Base-by-base conservation (phyloP, 2,329 filamentous ascomycete genomes). In the Claviceps capensis region DNA sequence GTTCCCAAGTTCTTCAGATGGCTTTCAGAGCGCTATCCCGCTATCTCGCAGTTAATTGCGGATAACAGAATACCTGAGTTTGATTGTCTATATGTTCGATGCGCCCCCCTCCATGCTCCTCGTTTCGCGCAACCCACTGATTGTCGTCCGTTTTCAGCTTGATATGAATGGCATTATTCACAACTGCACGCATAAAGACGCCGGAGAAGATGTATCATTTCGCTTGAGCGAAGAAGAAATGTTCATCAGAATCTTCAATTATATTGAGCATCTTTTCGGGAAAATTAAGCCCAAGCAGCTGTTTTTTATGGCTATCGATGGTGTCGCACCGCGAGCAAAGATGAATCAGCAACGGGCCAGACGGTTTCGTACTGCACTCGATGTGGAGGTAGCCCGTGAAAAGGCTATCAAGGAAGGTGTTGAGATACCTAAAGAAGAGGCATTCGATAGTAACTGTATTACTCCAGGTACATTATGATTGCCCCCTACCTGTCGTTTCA, bases 81-180 rank as follows among this genome's bases (percentile, higher is more conserved):
- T 71, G 93, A 98, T 70, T 93, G 88, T 70, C 82, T 98, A 56
- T 98, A 98, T 71, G 82, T 85, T 66, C 63, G 77, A 62, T 44
- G 52, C 41, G 54, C n/a, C 54, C 47, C 38, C 41, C 17, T 19
- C 1, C 45, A 23, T 9, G 9, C 22, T 19, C 17, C 8, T 40
- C 37, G 4, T 3, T 19, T 22, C 26, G 3, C 14, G 22, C 49
- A 53, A 48, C 8, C 19, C 53, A 55, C 61, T 62, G 55, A 62
- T 60, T 52, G 50, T 37, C 14, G 4, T 54, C 38, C 7, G 54
- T 41, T 51, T 51, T 26, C 66, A 85, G 81, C 76, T 94, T 61
- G 88, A 94, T 64, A 98, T 98, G 93, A 98, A 98, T 70, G 93
- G 93, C 59, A 98, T 98, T 67, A 98, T 98, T 63, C 91, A 98